Evolutionary conservation across 2,329 filamentous ascomycete species (phyloP), one percentile per base, ranked within the genome.

Genomic region (Paecilomyces variotii): DNA sequence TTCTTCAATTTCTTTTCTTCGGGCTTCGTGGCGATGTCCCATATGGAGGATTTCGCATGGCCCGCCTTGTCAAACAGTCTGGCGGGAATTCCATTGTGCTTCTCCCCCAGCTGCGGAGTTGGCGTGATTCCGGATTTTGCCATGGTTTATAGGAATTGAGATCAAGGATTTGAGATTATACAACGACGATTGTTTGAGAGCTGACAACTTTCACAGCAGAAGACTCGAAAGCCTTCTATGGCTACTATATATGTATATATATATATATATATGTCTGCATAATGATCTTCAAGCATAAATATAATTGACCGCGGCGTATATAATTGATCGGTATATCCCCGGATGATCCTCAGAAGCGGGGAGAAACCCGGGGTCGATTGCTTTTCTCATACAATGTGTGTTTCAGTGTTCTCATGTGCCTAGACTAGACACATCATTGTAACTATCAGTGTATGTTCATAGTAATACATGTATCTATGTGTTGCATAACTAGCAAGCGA

Each of bases 1-100:
- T 27, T 39, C 32, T 58, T 39, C n/a, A 53, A 52, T 35, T 56
- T 54, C 9, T 35, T 12, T 34, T 55, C 52, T 26, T 60, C 56
- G 10, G 45, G 19, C 10, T 60, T 60, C 4, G 58, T 60, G 7
- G 56, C 56, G 27, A 60, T 57, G 45, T 58, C 45, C 11, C 57
- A 28, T 14, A 60, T 60, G 25, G 54, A 19, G 12, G 58, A 45
- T 32, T 60, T 60, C 11, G 58, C 52, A 25, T 55, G n/a, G 27
- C 51, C 52, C 19, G 58, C 56, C 30, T 60, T 60, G 11, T 58
- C 56, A 56, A 45, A 57, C 6, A 60, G 56, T 11, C 58, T 53
- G 12, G 52, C 30, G 30, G 59, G 59, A 34, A 58, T 53, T 24
- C 59, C 59, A 19, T 56, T 58, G 25, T 60, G 56, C 19, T 56